Base-by-base conservation (phyloP, 768 basidiomycete genomes). In the Boletus tylopilopsis region DNA sequence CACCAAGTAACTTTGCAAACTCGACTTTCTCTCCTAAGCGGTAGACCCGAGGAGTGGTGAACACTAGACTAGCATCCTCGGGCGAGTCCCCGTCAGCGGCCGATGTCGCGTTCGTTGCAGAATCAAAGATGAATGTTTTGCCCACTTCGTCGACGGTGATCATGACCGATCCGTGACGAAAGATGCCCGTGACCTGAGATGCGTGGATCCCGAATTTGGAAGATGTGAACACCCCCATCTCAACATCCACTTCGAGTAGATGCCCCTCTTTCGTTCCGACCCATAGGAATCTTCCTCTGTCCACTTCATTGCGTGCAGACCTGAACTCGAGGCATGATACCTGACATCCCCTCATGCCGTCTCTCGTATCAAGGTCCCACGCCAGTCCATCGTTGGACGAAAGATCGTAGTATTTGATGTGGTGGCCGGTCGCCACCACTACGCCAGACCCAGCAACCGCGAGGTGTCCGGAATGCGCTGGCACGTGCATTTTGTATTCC, bases 251-350 rank as follows among this genome's bases (percentile, higher is more conserved):
- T 72, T 96, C 94, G 56, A 85, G 76, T 22, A 99, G 51, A 64
- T 87, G 83, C 0, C 95, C 95, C 22, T 95, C 92, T 70, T 89
- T 93, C 24, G 91, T 91, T 5, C 94, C 95, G 11, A 86, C 70
- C 94, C 94, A 97, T 2, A 93, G 58, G 47, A 80, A 75, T 25
- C 73, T 73, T 3, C 87, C 90, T 16, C 77, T 72, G 45, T 85
- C 79, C 0, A 55, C 68, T n/a, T 68, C 57, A 10, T 64, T 57
- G 2, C 55, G 58, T 2, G 76, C 74, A 0, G 85, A 77, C 15
- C 85, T 76, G 64, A 94, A 90, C 66, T 87, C 91, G 68, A 95
- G 75, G 19, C 84, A 81, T 1, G 85, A 84, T 32, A 94, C 75
- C 57, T 82, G 84, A 4, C 78, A 67, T 37, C 91, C 86, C 61